Base-by-base conservation (phyloP, 148 eudicot species). In the Rhododendron kiyosumense region DNA sequence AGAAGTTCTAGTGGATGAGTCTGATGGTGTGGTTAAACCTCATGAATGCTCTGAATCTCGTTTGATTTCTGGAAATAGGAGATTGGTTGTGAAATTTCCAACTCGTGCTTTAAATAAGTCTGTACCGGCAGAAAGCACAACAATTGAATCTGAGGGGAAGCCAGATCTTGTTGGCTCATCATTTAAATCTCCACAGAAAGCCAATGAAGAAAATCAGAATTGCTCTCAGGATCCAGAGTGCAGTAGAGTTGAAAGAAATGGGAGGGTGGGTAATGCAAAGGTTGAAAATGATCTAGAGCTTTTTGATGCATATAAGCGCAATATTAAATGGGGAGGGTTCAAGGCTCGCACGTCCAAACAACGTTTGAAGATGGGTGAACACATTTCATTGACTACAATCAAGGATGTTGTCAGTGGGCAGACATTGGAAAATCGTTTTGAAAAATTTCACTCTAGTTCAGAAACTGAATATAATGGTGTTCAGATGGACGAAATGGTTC, bases 301-400 rank as follows among this genome's bases (percentile, higher is more conserved):
- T 85, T 89, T 88, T 67, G 91, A 87, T 88, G 93, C 91, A 49
- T 85, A 83, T 82, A 84, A 85, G 84, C 92, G 87, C 78, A 74
- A 88, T 24, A 88, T 94, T 82, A 89, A 86, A 85, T 97, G 99
- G 99, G 99, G 96, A 80, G 95, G 96, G 86, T 93, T 89, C 32
- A 95, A 88, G 86, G 85, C 93, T 87, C 99, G 99, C 77, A 90
- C 98, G 79, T 88, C 95, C 78, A 95, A 95, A 89, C 95, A 93
- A 89, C 95, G 96, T 59, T 61, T 85, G 81, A 94, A 89, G 79
- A 87, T 89, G 85, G 88, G 85, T 11, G 94, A 83, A 85, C 79
- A 89, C 59, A 41, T 84, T 24, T 52, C 88, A 12, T 83, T 90
- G 46, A 85, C 45, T 88, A 83, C 88, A 26, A 69, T 73, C 59